Conservation (phyloP, 345 rosid species). For the Eutrema heterophyllum region DNA sequence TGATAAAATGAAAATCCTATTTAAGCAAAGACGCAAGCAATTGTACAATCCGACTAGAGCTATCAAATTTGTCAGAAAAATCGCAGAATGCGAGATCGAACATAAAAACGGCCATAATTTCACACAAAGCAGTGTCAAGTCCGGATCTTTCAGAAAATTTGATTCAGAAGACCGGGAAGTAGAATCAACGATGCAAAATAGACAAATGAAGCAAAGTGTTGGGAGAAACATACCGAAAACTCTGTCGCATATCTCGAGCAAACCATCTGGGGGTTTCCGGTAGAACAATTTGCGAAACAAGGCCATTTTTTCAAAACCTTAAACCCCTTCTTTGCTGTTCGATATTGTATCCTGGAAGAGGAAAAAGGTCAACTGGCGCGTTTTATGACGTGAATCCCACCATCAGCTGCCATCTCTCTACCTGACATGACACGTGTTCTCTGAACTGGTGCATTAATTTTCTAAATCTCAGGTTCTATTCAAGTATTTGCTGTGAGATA, state of each 20-base stretch:
- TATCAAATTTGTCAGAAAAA: neutral
- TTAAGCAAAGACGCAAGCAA: neutral
- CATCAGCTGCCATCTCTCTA: slow-evolving; percentile 19
- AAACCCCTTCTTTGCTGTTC: neutral
- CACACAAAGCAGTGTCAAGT: neutral
- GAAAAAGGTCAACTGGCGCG: slow-evolving; percentile 19
- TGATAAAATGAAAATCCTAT: neutral
- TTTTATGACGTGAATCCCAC: slow-evolving; percentile 30
- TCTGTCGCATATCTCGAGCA: slow-evolving; percentile 86
- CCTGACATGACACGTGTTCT: slow-evolving; percentile 15
- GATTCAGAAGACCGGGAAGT: neutral
- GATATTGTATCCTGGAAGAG: neutral
- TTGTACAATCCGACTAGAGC: neutral
- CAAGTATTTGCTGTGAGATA: too few species aligned
- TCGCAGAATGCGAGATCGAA: neutral
- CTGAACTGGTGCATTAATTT: neutral
- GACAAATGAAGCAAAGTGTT: neutral
- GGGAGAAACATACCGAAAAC: slow-evolving; percentile 55
- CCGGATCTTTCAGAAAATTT: neutral
- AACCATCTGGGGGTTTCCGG: slow-evolving; percentile 85
- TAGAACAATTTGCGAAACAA: slow-evolving; percentile 79
- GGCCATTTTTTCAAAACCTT: slow-evolving; percentile 48
- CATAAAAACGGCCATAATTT: neutral
- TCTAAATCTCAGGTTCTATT: too few species aligned
- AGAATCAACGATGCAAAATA: neutral